Percentiles rank a stretch among this genome's conserved stretches.
Evolutionary conservation across 2,329 filamentous ascomycete species (phyloP).

Genomic region (Claviceps humidiphila): DNA sequence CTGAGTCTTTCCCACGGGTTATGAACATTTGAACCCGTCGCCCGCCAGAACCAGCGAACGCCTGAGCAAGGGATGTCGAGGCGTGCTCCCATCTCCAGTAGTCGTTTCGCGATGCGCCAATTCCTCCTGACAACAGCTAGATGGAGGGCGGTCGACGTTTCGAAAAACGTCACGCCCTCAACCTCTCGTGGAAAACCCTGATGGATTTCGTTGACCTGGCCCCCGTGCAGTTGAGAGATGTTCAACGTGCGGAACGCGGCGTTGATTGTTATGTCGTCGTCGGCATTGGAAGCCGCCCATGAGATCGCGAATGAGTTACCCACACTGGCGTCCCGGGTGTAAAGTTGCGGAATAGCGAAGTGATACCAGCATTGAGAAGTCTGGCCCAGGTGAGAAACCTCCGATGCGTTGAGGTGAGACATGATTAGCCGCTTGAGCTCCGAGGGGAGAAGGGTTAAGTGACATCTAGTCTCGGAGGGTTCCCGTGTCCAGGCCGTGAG

Average conservation of each 20-base stretch:
- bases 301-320: neutral
- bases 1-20: neutral
- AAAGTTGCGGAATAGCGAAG: neutral
- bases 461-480: neutral
- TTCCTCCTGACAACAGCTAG: neutral
- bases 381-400: neutral
- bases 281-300: constrained; percentile 1
- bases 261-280: neutral
- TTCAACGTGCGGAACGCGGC: neutral
- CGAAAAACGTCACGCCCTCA: neutral
- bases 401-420: neutral
- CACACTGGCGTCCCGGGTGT: neutral
- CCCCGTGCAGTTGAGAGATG: neutral
- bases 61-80: neutral
- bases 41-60: neutral
- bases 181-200: neutral
- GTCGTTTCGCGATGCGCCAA: neutral
- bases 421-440: neutral
- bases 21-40: neutral
- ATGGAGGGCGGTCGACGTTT: constrained; percentile 1
- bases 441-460: neutral
- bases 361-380: neutral
- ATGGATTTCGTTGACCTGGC: constrained; percentile 1
- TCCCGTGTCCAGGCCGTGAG: neutral
- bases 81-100: neutral